Evolutionary conservation across 179 eudicot species (phyloP).

Genomic region (Drosera spatulata): DNA sequence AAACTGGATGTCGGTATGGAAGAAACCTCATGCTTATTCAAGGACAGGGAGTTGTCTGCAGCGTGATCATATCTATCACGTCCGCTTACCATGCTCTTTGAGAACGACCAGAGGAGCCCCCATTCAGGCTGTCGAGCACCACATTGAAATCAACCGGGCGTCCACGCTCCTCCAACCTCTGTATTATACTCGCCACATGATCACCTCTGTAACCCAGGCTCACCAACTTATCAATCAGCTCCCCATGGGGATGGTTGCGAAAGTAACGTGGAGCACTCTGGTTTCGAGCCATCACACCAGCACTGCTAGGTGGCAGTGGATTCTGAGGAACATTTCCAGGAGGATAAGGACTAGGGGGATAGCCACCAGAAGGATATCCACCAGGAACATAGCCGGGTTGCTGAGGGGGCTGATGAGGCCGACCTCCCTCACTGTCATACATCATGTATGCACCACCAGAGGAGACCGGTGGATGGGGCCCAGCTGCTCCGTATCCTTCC

Average conservation of each 20-base stretch:
- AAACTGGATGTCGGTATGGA: no score
- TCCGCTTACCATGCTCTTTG: slow-evolving; percentile 65
- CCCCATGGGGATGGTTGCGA: slow-evolving; percentile 70
- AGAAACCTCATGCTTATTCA: no score
- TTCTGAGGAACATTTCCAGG: slow-evolving; percentile 13
- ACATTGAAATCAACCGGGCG: slow-evolving; percentile 79
- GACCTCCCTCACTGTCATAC: slow-evolving; percentile 49
- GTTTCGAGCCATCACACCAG: slow-evolving; percentile 29
- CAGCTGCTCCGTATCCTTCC: slow-evolving; percentile 45
- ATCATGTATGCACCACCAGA: slow-evolving; percentile 56
- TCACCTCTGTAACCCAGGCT: slow-evolving; percentile 94
- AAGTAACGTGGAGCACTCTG: slow-evolving; percentile 40
- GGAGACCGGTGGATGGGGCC: slow-evolving; percentile 14
- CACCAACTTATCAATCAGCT: slow-evolving; percentile 79
- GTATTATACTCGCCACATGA: slow-evolving; percentile 62
- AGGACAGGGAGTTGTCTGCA: no score
- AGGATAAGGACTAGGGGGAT: slow-evolving; percentile 4
- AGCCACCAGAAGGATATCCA: slow-evolving; percentile 37
- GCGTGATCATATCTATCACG: slow-evolving; percentile 1
- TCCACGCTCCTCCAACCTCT: slow-evolving; percentile 92
- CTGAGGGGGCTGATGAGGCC: slow-evolving; percentile 37
- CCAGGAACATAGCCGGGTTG: slow-evolving; percentile 47
- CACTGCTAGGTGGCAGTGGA: slow-evolving; percentile 29
- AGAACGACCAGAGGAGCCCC: slow-evolving; percentile 59
- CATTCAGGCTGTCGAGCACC: slow-evolving; percentile 90